Evolutionary conservation across 2,329 filamentous ascomycete species (phyloP), one percentile per base, ranked within the genome.

Genomic region (Penicillium sp.): DNA sequence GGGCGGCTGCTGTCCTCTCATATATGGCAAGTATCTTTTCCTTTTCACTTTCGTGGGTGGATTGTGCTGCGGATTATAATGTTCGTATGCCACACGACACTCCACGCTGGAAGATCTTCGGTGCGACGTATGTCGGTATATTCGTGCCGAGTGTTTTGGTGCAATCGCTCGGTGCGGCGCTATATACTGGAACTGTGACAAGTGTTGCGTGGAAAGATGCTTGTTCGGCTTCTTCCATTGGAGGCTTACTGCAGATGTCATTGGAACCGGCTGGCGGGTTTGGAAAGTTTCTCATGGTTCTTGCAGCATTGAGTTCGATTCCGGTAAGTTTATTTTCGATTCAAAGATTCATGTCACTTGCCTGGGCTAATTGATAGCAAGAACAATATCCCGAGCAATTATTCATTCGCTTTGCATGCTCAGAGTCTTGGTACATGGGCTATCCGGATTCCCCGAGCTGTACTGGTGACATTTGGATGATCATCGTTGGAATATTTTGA

Each of bases 351-450:
- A 18, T 1, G 20, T 18, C 7, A 9, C 8, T 26, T 14, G 6
- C 33, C 4, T 47, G 6, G n/a, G 49, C 48, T 61, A 31, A 63
- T 33, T 12, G 7, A 6, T 9, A 2, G 4, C 22, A 45, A 70
- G 70, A 73, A 72, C 52, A 73, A 73, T 31, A 72, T 73, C 45
- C 70, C 70, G 20, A 73, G 73, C 55, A 73, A 73, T 52, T 73
- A 73, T 46, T 72, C 70, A 2, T 72, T 73, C 53, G 70, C 71
- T 1, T 60, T 72, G 8, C 70, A 73, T 20, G 65, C 67, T 1
- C 71, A 73, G 49, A 72, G 72, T 47, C 67, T 72, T 22, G 68
- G 70, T 1, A 66, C 68, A 12, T 71, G 69, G 69, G 70, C 69
- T 6, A 50, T 71, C 15, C 61, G 64, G 6, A 65, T 73, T 26